A percentile compares a stretch with the other conserved stretches of the same genome.
Evolutionary conservation across 1,139 yeast genomes (phyloP).

Genomic region (Hyphopichia burtonii): DNA sequence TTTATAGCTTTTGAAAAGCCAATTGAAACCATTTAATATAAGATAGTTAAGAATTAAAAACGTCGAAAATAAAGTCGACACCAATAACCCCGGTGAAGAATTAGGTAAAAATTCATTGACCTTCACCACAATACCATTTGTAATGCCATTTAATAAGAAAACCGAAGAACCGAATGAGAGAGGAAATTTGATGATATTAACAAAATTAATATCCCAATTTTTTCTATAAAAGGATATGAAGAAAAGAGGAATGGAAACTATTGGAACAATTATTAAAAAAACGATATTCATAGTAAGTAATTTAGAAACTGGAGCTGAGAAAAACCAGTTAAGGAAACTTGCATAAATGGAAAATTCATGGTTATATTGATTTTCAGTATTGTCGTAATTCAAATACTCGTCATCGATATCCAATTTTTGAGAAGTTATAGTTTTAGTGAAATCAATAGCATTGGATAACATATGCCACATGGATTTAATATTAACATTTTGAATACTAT

Average conservation of each 20-base stretch:
- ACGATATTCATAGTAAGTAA: conserved; percentile 49
- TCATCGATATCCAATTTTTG: conserved; percentile 39
- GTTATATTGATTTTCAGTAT: not conserved
- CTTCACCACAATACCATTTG: conserved; percentile 27
- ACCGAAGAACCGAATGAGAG: conserved; percentile 48
- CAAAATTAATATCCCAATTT: conserved; percentile 48
- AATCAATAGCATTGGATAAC: conserved; percentile 69
- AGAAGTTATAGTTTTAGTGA: conserved; percentile 41
- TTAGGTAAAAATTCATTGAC: conserved; percentile 61
- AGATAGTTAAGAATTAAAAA: conserved; percentile 57
- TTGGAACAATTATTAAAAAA: conserved; percentile 54
- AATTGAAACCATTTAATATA: conserved; percentile 47
- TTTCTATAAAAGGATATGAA: conserved; percentile 43
- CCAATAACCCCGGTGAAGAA: conserved; percentile 41
- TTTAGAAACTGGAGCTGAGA: conserved; percentile 49
- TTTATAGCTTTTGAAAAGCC: conserved; percentile 42
- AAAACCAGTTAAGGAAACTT: conserved; percentile 60
- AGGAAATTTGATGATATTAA: conserved; percentile 52
- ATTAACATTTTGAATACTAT: conserved; percentile 63
- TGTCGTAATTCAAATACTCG: conserved; percentile 14
- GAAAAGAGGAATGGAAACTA: conserved; percentile 48
- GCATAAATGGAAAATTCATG: conserved; percentile 56
- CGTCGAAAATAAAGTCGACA: conserved; percentile 42
- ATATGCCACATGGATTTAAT: conserved; percentile 77
- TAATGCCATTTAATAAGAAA: conserved; percentile 32